Evolutionary conservation across 139 green algal genomes (phyloP).

Genomic region (Auxenochlorella pyrenoidosa): DNA sequence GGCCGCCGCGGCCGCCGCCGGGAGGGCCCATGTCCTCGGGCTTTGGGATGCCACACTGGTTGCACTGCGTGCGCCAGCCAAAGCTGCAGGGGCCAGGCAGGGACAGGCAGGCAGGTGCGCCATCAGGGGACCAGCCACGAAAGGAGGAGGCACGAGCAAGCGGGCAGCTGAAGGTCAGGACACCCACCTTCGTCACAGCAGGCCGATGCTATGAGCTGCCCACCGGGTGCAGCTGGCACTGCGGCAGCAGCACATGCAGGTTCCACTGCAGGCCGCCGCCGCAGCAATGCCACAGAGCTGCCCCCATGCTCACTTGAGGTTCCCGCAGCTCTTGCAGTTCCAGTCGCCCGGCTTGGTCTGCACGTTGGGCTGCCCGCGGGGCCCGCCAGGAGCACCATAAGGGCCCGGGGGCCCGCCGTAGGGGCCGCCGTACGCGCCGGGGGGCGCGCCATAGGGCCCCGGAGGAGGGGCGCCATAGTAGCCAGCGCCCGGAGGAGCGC

Average conservation of each 20-base stretch:
- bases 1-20: not conserved
- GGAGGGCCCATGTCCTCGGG: conserved; percentile 39
- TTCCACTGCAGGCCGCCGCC: too few relatives aligned
- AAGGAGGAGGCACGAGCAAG: not conserved
- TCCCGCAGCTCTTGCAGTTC: conserved; percentile 81
- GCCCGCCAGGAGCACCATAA: conserved; percentile 18
- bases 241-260: not conserved
- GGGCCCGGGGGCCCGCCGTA: not conserved
- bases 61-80: conserved; percentile 73
- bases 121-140: not conserved
- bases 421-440: not conserved
- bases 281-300: not conserved
- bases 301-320: conserved; percentile 62
- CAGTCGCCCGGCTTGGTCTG: conserved; percentile 73
- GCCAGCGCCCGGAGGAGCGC: not conserved
- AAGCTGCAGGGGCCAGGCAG: conserved; percentile 48
- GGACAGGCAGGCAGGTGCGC: not conserved
- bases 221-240: not conserved
- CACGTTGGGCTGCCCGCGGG: not conserved
- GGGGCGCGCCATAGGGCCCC: not conserved
- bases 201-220: not conserved
- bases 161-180: not conserved
- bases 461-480: not conserved
- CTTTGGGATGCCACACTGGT: conserved; percentile 67
- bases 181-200: not conserved